Percentiles rank a stretch among this genome's conserved stretches.
These are phyloP conservation scores for Hyaloperonospora arabidopsidis DNA, from an alignment of 352 stramenopile species.

Conservation along the genomic window DNA sequence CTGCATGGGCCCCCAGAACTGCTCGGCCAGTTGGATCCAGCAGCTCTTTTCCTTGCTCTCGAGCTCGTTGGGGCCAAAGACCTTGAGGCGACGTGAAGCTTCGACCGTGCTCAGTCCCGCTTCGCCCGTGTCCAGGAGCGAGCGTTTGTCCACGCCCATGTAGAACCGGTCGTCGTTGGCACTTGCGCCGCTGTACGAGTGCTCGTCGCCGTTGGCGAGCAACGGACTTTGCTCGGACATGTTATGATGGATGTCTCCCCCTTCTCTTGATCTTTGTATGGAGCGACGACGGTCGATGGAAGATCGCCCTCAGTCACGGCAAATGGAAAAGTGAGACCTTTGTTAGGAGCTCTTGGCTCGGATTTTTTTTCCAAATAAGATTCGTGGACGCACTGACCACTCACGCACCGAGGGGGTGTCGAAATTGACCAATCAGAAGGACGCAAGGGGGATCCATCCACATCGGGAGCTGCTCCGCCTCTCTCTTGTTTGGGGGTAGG, in stretches of 20 bases:
- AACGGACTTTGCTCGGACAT: conserved; percentile 59
- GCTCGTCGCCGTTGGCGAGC: conserved; percentile 33
- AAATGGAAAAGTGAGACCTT: conserved; percentile 23
- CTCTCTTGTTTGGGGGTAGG: no score
- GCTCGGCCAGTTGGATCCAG: conserved; percentile 52
- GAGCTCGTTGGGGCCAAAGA: conserved; percentile 88
- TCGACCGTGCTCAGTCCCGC: conserved; percentile 77
- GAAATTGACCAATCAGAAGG: conserved; percentile 12
- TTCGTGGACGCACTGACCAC: conserved; percentile 5
- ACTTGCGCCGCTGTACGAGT: conserved; percentile 26
- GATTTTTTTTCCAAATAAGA: conserved; percentile 15
- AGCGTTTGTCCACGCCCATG: conserved; percentile 75
- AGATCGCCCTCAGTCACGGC: not conserved
- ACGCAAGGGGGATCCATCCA: no score
- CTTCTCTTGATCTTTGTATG: not conserved
- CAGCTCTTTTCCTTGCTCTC: conserved; percentile 36
- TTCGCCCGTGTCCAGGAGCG: conserved; percentile 56
- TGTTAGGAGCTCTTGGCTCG: not conserved
- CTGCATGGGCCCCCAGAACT: conserved; percentile 81
- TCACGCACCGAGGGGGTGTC: not conserved
- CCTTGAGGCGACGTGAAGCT: conserved; percentile 59
- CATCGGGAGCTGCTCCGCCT: no score
- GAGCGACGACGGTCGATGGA: not conserved
- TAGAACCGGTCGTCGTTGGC: conserved; percentile 61
- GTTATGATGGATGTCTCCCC: not conserved